Evolutionary conservation across 164 flowering plant genomes (phyloP), one percentile per base, ranked within the genome.

Genomic region (Houttuynia cordata): DNA sequence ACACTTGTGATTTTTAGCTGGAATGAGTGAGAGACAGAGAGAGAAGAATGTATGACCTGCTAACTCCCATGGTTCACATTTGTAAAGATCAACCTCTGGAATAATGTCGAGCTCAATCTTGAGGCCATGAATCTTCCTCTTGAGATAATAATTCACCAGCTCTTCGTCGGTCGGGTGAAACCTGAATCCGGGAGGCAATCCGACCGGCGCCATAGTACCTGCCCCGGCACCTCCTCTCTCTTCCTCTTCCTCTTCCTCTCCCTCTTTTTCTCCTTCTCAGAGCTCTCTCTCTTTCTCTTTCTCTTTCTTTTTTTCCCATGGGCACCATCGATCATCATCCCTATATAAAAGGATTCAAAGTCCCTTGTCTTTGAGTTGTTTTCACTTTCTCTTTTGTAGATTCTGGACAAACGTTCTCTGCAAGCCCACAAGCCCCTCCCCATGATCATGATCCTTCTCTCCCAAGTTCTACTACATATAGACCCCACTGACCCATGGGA

Each of bases 81-180:
- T 88, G 84, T 88, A 88, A 53, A 88, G 91, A 83, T 88, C 96
- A 55, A 88, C 87, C 68, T 88, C 96, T 1, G 96, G 93, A 62
- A 88, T 88, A 20, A 88, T 88, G 67, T 88, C 96, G 9, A 88
- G 87, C 59, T 89, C 96, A 52, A 89, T 86, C 62, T 81, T 81
- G 57, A 71, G 82, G 54, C 96, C 96, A 58, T 76, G 80, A 24
- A 89, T 81, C 69, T 89, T 89, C 63, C 89, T 76, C 77, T 86
- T 89, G 54, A 88, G 91, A 74, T 88, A 88, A 42, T 88, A 88
- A 56, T 84, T 84, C 8, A 88, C 96, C 7, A 88, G 96, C 68
- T 88, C 96, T 72, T 88, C 93, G 62, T 88, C 96, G 13, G 96
- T 88, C 1, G 96, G 96, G 69, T 89, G 96, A 65, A 89, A 89